Conservation (phyloP, 768 basidiomycete genomes). For the Tremella yokohamensis region DNA sequence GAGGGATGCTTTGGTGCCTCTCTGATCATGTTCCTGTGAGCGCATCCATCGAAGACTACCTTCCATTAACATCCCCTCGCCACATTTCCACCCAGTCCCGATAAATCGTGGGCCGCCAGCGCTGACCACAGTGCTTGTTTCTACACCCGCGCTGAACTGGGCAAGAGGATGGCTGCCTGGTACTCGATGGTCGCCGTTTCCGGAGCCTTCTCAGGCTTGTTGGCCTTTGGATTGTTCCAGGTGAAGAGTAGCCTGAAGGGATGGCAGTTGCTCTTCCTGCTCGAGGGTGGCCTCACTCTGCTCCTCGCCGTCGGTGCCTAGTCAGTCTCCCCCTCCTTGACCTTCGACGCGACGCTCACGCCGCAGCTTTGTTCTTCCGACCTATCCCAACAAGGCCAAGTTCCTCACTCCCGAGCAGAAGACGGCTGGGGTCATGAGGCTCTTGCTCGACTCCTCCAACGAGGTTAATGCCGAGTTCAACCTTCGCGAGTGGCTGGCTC, state of each 20-base stretch:
- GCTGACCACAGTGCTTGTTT: conserved; percentile 11
- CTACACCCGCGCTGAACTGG: conserved; percentile 25
- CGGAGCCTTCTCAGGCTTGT: background rate
- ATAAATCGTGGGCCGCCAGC: too few species aligned
- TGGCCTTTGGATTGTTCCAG: conserved; percentile 16
- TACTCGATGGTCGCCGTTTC: conserved; percentile 10
- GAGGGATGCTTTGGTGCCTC: conserved; percentile 30
- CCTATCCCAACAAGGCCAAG: conserved; percentile 14
- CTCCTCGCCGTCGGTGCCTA: conserved; percentile 8
- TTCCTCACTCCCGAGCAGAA: conserved; percentile 21
- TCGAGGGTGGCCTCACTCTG: conserved; percentile 25
- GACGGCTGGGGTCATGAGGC: conserved; percentile 18
- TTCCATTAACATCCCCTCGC: too few species aligned
- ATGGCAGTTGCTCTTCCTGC: conserved; percentile 31
- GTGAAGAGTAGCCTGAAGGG: conserved; percentile 14
- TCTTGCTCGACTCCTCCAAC: conserved; percentile 21
- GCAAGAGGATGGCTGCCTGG: conserved; percentile 22
- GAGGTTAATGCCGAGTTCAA: conserved; percentile 17
- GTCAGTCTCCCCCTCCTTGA: background rate
- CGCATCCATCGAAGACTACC: background rate
- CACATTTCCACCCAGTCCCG: too few species aligned
- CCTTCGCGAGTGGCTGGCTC: conserved; percentile 13
- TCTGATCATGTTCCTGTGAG: conserved; percentile 22
- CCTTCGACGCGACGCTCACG: background rate
- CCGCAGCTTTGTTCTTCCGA: conserved; percentile 16